A percentile compares a stretch with the other conserved stretches of the same genome.
These are phyloP conservation scores for Lojkania enalia DNA, from an alignment of 2,329 filamentous ascomycete species.

Conservation along the genomic window DNA sequence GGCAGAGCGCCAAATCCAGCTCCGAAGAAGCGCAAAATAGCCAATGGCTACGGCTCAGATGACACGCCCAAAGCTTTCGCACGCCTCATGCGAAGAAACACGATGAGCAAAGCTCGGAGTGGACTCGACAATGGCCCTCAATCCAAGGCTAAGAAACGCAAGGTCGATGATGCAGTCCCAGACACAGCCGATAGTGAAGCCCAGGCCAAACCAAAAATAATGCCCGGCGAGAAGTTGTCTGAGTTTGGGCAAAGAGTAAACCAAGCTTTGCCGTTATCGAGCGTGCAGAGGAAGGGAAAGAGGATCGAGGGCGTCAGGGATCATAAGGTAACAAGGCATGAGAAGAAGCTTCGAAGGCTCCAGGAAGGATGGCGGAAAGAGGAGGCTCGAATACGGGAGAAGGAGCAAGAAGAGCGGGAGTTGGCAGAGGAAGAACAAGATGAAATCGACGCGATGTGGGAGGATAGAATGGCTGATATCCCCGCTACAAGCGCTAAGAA, in stretches of 20 bases:
- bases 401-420: slow-evolving; percentile 76
- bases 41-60: slow-evolving; percentile 61
- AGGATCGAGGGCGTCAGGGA: slow-evolving; percentile 68
- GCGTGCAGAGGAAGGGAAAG: slow-evolving; percentile 64
- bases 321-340: slow-evolving; percentile 72
- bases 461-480: slow-evolving; percentile 65
- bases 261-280: slow-evolving; percentile 75
- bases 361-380: slow-evolving; percentile 62
- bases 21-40: slow-evolving; percentile 39
- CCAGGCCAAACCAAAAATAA: slow-evolving; percentile 63
- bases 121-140: slow-evolving; percentile 72
- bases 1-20: slow-evolving; percentile 38
- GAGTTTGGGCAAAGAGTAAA: slow-evolving; percentile 85
- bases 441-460: slow-evolving; percentile 64
- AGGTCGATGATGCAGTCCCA: slow-evolving; percentile 10
- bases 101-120: slow-evolving; percentile 57
- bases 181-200: slow-evolving; percentile 26
- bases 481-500: slow-evolving; percentile 55
- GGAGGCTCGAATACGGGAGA: slow-evolving; percentile 62
- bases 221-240: slow-evolving; percentile 78
- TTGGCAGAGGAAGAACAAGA: slow-evolving; percentile 66
- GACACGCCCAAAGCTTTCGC: slow-evolving; percentile 89
- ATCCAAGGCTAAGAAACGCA: slow-evolving; percentile 51
- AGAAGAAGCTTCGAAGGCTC: slow-evolving; percentile 71
- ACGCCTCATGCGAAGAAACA: slow-evolving; percentile 76